Evolutionary conservation across 2,329 filamentous ascomycete species (phyloP), one percentile per base, ranked within the genome.

Genomic region (Xylaria digitata): DNA sequence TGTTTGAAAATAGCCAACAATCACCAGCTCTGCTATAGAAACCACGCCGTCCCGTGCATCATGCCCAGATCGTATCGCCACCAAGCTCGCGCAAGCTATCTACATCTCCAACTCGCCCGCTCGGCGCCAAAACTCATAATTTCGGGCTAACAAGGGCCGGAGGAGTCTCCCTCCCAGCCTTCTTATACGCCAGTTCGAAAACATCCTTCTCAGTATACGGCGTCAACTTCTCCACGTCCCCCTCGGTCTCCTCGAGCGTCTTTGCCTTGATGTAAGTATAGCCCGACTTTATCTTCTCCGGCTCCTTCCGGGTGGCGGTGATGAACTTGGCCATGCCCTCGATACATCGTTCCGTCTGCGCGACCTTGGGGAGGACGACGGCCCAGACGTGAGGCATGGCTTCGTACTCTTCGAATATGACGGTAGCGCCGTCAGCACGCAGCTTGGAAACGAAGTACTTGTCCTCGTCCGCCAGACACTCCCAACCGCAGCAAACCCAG

Each of bases 371-470:
- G 34, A 72, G 17, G 0, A 71, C 94, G 91, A 88, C 73, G 0
- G 85, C 87, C 75, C 93, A 95, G 71, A 87, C 82, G 2, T 82
- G 92, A 61, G 92, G 91, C 92, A 95, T 95, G 2, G 88, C 90
- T 76, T 94, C 89, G 75, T 89, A 96, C 78, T 93, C 87, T 75
- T 92, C 87, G 73, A 89, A 91, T 3, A 87, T 82, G 0, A 94
- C 86, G 0, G 74, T 75, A 0, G 90, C 89, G 5, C 86, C 88
- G 52, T 91, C 86, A 7, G 73, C 70, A 17, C 82, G 81, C 11
- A 92, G 81, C 45, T 84, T 83, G 46, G 80, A 78, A 0, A 89
- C 90, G 1, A 92, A 75, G 59, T 87, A 87, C 69, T 83, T 84
- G 66, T 84, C 84, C 77, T 94, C 91, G 76, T 93, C 91, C 0